Conservation (phyloP, 2,329 filamentous ascomycete species). For the Penicillium sp. region DNA sequence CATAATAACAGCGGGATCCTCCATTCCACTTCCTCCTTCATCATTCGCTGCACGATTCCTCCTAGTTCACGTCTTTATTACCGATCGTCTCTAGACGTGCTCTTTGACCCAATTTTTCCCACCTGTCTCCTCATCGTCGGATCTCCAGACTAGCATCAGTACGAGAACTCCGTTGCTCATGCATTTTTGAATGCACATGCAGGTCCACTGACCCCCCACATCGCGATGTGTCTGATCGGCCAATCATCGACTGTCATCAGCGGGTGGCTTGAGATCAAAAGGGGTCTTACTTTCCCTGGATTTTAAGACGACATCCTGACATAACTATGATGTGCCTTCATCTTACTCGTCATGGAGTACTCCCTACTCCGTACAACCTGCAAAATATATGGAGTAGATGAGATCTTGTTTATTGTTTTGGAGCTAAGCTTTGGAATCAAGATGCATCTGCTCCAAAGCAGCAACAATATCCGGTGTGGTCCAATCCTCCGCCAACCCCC, state of each 20-base stretch:
- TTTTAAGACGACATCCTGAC: background rate
- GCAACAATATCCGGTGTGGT: slow-evolving; percentile 42
- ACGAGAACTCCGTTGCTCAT: no score
- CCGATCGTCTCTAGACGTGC: slow-evolving; percentile 2
- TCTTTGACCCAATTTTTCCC: background rate
- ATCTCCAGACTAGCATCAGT: background rate
- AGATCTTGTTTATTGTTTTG: no score
- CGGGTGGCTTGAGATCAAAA: slow-evolving; percentile 6
- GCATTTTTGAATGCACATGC: background rate
- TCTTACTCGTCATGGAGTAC: no score
- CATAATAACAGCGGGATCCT: slow-evolving; percentile 12
- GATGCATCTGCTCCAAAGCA: slow-evolving; percentile 41
- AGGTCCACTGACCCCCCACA: slow-evolving; percentile 6
- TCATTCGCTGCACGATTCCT: background rate
- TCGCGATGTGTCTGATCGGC: background rate
- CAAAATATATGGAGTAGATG: no score
- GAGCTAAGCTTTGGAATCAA: slow-evolving; percentile 31
- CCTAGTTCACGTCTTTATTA: background rate
- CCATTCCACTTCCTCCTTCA: slow-evolving; percentile 10
- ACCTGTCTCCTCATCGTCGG: background rate
- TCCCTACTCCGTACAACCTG: no score
- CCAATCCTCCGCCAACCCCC: slow-evolving; percentile 48
- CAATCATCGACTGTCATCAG: background rate
- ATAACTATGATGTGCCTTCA: background rate
- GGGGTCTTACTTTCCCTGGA: background rate